Conservation (phyloP, 495 filamentous ascomycete species). For the Neurospora terricola region DNA sequence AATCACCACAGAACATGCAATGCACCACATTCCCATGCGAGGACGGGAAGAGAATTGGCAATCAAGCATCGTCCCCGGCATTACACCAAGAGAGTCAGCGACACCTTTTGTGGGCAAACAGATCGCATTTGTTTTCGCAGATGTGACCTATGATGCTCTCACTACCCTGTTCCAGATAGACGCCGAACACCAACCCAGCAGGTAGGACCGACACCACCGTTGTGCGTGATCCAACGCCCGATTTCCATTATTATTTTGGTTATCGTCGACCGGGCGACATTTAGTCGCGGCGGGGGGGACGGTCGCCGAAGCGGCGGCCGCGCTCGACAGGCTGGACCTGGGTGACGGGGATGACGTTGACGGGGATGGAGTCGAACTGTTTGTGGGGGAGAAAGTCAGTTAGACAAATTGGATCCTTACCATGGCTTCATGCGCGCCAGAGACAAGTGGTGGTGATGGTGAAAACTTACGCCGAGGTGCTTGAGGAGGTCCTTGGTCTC, state of each 20-base stretch:
- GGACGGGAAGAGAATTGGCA: slow-evolving; percentile 52
- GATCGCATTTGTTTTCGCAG: slow-evolving; percentile 38
- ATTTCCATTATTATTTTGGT: slow-evolving; percentile 5
- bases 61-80: slow-evolving; percentile 76
- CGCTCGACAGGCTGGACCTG: slow-evolving; percentile 81
- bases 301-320: slow-evolving; percentile 46
- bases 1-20: neutral
- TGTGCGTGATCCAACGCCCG: neutral
- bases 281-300: slow-evolving; percentile 34
- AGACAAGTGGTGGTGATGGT: neutral
- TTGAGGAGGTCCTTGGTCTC: slow-evolving; percentile 99
- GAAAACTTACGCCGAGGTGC: slow-evolving; percentile 84
- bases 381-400: slow-evolving; percentile 13
- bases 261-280: slow-evolving; percentile 9
- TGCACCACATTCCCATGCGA: neutral
- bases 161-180: slow-evolving; percentile 34
- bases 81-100: slow-evolving; percentile 58
- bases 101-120: slow-evolving; percentile 65
- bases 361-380: slow-evolving; percentile 93
- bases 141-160: slow-evolving; percentile 37
- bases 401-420: neutral
- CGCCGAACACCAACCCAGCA: slow-evolving; percentile 30
- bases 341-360: slow-evolving; percentile 81
- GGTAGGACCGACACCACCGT: neutral
- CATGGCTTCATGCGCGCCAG: neutral